phyloP scores from a whole-genome alignment of 2,329 filamentous ascomycete genomes.

The Botrytis paeoniae region DNA sequence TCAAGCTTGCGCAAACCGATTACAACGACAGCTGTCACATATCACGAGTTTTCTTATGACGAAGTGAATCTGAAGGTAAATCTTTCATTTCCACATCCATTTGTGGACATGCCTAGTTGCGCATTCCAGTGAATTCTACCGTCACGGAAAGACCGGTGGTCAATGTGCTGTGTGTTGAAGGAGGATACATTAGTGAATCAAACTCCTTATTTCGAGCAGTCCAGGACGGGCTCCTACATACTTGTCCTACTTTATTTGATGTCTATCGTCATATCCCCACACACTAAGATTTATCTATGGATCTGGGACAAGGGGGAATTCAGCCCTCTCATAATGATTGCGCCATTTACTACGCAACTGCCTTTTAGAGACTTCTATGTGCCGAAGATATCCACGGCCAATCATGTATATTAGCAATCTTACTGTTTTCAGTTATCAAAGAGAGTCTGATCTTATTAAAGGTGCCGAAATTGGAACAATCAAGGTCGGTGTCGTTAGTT shows the following conservation, averaged over 20 bases:
- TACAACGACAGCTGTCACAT: background rate
- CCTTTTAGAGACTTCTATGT: background rate
- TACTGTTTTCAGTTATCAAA: accelerated
- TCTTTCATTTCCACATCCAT: background rate
- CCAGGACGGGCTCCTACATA: background rate
- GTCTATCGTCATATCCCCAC: background rate
- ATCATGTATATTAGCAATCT: background rate
- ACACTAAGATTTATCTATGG: no score
- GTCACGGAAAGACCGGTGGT: background rate
- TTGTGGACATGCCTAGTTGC: background rate
- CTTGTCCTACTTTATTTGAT: background rate
- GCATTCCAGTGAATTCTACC: background rate
- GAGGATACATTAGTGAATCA: background rate
- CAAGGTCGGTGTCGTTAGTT: background rate
- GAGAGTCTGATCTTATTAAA: background rate
- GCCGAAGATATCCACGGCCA: background rate
- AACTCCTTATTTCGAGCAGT: background rate
- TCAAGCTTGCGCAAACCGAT: background rate
- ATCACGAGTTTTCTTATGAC: background rate
- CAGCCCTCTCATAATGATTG: background rate
- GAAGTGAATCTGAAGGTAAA: background rate
- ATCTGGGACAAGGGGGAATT: background rate
- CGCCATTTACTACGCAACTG: background rate
- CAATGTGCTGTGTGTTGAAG: background rate
- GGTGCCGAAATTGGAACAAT: background rate